phyloP scores from a whole-genome alignment of 805 yeast species.

The Zygosaccharomyces kombuchaensis region DNA sequence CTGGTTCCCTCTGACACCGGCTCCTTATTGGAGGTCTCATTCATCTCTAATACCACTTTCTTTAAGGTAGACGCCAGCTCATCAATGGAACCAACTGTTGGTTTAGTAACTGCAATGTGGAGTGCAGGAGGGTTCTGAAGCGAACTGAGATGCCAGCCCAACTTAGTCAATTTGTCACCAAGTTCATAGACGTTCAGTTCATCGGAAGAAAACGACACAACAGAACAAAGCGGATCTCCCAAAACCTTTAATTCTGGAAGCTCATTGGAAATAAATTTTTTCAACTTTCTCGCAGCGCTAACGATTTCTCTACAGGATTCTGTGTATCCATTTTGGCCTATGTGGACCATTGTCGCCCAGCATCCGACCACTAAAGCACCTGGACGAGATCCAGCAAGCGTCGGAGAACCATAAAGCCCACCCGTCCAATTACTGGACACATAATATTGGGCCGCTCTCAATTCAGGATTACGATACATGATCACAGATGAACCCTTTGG shows the following conservation, averaged over 20 bases:
- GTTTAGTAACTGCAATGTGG: constrained; percentile 81
- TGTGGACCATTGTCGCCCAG: constrained; percentile 84
- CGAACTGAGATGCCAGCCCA: constrained; percentile 79
- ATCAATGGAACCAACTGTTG: constrained; percentile 59
- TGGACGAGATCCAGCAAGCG: constrained; percentile 94
- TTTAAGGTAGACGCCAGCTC: constrained; percentile 53
- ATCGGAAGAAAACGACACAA: constrained; percentile 67
- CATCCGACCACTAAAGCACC: constrained; percentile 98
- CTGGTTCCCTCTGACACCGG: constrained; percentile 62
- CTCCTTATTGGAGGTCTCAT: constrained; percentile 26
- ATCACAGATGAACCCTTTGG: constrained; percentile 94
- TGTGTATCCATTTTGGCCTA: constrained; percentile 82
- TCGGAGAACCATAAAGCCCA: constrained; percentile 94
- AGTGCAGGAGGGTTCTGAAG: constrained; percentile 88
- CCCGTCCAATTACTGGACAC: constrained; percentile 85
- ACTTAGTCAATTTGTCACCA: constrained; percentile 60
- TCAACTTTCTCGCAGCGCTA: constrained; percentile 55
- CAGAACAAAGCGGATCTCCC: constrained; percentile 85
- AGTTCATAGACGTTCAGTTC: constrained; percentile 68
- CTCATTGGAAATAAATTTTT: constrained; percentile 41
- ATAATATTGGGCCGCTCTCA: constrained; percentile 80
- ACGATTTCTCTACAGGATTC: constrained; percentile 65
- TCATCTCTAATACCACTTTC: constrained; percentile 41
- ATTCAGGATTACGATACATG: constrained; percentile 69
- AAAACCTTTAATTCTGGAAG: constrained; percentile 60